A percentile compares a stretch with the other conserved stretches of the same genome.
Evolutionary conservation across 2,329 filamentous ascomycete species (phyloP).

Genomic region (Stagonosporopsis chrysanthemi): DNA sequence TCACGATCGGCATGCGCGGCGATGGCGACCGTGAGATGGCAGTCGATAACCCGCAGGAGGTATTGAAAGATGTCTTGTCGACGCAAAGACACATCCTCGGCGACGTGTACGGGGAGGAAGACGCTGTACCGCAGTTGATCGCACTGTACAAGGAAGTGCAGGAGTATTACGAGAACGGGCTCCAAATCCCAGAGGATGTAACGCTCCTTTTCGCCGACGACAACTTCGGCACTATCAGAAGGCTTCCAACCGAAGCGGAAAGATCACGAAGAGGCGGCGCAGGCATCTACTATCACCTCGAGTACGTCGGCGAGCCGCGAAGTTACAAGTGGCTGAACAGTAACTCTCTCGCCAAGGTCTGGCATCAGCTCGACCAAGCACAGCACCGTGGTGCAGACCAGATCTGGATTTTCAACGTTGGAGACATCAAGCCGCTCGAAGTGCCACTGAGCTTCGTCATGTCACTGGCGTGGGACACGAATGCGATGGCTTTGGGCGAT

Average conservation of each 20-base stretch:
- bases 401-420: slow-evolving; percentile 6
- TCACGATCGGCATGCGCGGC: slow-evolving; percentile 3
- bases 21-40: slow-evolving; percentile 2
- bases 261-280: background rate
- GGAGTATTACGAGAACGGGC: slow-evolving; percentile 1
- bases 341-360: slow-evolving; percentile 2
- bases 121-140: background rate
- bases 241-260: background rate
- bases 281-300: slow-evolving; percentile 8
- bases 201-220: slow-evolving; percentile 3
- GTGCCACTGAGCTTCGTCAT: background rate
- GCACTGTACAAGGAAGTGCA: background rate
- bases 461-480: background rate
- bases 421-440: background rate
- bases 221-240: background rate
- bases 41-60: background rate
- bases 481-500: background rate
- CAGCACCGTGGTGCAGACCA: background rate
- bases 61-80: slow-evolving; percentile 1
- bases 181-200: background rate
- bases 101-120: background rate
- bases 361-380: slow-evolving; percentile 1
- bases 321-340: slow-evolving; percentile 14
- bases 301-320: slow-evolving; percentile 4
- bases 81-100: background rate